These are phyloP conservation scores for Eleusine indica DNA, from an alignment of 176 grass and related monocot genomes.

Conservation along the genomic window DNA sequence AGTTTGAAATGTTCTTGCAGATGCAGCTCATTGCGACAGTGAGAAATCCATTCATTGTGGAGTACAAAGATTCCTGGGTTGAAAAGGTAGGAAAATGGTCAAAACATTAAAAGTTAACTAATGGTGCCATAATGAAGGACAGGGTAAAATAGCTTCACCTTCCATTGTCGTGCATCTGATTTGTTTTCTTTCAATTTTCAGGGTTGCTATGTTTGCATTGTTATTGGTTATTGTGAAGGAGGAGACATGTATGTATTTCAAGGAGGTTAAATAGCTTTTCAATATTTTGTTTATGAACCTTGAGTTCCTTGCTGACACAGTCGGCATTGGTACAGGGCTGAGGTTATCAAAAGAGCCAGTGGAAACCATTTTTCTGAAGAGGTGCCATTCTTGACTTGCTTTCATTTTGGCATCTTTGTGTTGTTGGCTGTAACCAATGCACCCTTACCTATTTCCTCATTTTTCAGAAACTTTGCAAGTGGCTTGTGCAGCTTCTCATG, in stretches of 20 bases:
- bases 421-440: not conserved
- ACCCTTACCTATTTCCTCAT: conserved; percentile 23
- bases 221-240: conserved; percentile 94
- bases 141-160: conserved; percentile 21
- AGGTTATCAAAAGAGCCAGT: conserved; percentile 86
- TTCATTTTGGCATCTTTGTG: not conserved
- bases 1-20: conserved; percentile 47
- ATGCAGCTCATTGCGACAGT: conserved; percentile 98
- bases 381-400: conserved; percentile 45
- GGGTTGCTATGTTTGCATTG: conserved; percentile 98
- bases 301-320: conserved; percentile 28
- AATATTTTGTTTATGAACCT: conserved; percentile 11
- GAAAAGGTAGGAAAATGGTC: conserved; percentile 65
- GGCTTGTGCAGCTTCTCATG: conserved; percentile 95
- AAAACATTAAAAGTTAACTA: not conserved
- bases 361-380: conserved; percentile 85
- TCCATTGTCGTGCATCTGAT: conserved; percentile 29
- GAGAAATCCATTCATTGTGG: conserved; percentile 93
- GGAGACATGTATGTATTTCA: conserved; percentile 92
- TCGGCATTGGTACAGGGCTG: conserved; percentile 58
- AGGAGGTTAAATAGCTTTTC: conserved; percentile 19
- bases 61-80: conserved; percentile 99
- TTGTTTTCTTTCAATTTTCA: conserved; percentile 51
- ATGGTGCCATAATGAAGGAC: not conserved
- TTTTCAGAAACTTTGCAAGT: conserved; percentile 88